Evolutionary conservation across 306 rosid genomes (phyloP), one percentile per base, ranked within the genome.

Genomic region (Fragaria iinumae): DNA sequence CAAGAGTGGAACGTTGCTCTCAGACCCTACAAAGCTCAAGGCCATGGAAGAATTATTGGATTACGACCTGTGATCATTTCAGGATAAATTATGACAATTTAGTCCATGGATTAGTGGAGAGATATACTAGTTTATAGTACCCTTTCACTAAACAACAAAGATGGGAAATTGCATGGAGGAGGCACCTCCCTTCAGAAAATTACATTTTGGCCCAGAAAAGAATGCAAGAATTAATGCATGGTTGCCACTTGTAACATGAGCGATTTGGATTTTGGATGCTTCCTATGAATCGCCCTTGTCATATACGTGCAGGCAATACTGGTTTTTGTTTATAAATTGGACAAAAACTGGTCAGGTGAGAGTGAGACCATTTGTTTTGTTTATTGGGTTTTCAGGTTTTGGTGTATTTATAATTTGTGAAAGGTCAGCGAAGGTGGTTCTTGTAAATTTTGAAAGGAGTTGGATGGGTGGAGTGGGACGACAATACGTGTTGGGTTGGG

Each of bases 401-500:
- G 29, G 0, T 55, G 13, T 4, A 38, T 10, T 38, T 14, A 32
- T 25, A 10, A 32, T 44, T 3, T 8, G 66, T 44, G 20, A 18
- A 65, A 74, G 18, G 73, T 60, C 79, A 77, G 85, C 74, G 52
- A 23, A 47, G 75, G 34, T 14, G 36, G 73, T 76, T 52, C 8
- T 21, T 52, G 65, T 55, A 67, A 44, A 13, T 11, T 11, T 48
- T 32, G 44, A 59, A 29, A 41, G 74, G 72, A 27, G 52, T n/a
- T 67, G 34, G 52, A 74, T 62, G 57, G 69, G 36, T 74, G 65
- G 63, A 74, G 76, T 39, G 4, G 2, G 49, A 23, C 3, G 48
- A 73, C 62, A 72, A 34, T 55, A 91, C 88, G 97, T 91, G 94
- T 86, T 88, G 87, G 95, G 94, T 72, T 74, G 74, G 85, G 86